phyloP scores from a whole-genome alignment of 495 filamentous ascomycete genomes.

The Penicillium cinerascens region DNA sequence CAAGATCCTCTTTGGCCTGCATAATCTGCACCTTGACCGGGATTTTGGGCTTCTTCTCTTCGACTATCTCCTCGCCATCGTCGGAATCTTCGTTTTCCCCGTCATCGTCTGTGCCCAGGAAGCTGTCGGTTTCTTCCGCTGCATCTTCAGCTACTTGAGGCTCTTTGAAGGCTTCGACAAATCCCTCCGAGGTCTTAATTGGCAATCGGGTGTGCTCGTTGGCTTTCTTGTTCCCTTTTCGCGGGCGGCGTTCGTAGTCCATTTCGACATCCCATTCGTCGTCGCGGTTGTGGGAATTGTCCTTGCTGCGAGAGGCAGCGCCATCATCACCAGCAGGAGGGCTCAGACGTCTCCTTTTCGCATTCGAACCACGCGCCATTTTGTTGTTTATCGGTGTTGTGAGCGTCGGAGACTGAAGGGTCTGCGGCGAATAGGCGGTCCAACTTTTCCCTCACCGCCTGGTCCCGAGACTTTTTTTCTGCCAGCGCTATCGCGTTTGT shows the following conservation, averaged over 20 bases:
- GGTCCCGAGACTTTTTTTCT: conserved; percentile 6
- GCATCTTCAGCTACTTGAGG: conserved; percentile 43
- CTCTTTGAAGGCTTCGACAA: conserved; percentile 57
- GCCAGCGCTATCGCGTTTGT: conserved; percentile 10
- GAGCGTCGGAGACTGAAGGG: conserved; percentile 24
- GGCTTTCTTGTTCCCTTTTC: conserved; percentile 67
- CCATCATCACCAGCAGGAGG: conserved; percentile 44
- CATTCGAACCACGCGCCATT: conserved; percentile 48
- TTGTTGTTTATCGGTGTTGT: conserved; percentile 9
- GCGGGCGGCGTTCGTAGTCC: conserved; percentile 75
- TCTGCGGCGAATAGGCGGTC: conserved; percentile 20
- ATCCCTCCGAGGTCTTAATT: conserved; percentile 74
- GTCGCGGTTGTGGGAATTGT: conserved; percentile 40
- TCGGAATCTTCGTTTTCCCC: conserved; percentile 34
- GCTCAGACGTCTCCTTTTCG: conserved; percentile 54
- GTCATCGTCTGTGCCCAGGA: conserved; percentile 47
- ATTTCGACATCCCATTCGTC: conserved; percentile 85
- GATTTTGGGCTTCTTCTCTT: conserved; percentile 57
- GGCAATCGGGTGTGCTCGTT: conserved; percentile 73
- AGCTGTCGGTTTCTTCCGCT: conserved; percentile 49
- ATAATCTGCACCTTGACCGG: conserved; percentile 73
- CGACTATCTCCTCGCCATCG: conserved; percentile 51
- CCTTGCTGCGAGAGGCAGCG: conserved; percentile 32
- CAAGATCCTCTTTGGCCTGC: conserved; percentile 88
- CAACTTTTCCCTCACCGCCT: conserved; percentile 4